Conservation (phyloP, 1,284 basidiomycete genomes). For the Veloboletus limbatus region DNA sequence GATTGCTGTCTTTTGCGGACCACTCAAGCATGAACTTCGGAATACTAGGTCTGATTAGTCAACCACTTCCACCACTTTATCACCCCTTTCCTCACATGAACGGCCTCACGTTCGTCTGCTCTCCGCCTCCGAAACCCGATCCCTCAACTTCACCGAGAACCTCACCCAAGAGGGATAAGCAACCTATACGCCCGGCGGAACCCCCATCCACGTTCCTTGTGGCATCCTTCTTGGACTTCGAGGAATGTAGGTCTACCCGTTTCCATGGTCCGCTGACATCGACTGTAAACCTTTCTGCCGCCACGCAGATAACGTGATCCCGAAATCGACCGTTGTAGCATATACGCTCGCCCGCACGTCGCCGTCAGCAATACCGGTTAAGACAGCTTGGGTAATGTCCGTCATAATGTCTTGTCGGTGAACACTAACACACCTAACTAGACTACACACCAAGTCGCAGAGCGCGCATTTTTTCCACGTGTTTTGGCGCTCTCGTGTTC, state of each 20-base stretch:
- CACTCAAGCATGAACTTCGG: slow-evolving; percentile 12
- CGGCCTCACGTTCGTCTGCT: slow-evolving; percentile 46
- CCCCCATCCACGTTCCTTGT: slow-evolving; percentile 45
- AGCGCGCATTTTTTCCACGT: slow-evolving; percentile 40
- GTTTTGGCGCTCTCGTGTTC: slow-evolving; percentile 43
- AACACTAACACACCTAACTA: slow-evolving; percentile 20
- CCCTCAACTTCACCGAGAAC: slow-evolving; percentile 28
- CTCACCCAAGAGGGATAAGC: slow-evolving; percentile 33
- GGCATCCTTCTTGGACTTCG: slow-evolving; percentile 54
- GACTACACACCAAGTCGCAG: slow-evolving; percentile 36
- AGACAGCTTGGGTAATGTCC: slow-evolving; percentile 33
- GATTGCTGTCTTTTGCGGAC: background rate
- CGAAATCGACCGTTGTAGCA: slow-evolving; percentile 46
- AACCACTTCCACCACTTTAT: slow-evolving; percentile 45
- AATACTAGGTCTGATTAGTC: slow-evolving; percentile 40
- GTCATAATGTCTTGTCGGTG: slow-evolving; percentile 1
- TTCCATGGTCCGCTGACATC: slow-evolving; percentile 1
- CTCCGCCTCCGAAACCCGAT: slow-evolving; percentile 33
- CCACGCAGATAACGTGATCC: slow-evolving; percentile 43
- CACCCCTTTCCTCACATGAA: slow-evolving; percentile 39
- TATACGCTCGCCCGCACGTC: slow-evolving; percentile 37
- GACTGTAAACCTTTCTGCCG: slow-evolving; percentile 3
- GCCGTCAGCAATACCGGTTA: slow-evolving; percentile 17
- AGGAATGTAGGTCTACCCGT: slow-evolving; percentile 48
- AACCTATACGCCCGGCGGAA: slow-evolving; percentile 26